Evolutionary conservation across 495 filamentous ascomycete species (phyloP), one percentile per base, ranked within the genome.

Genomic region (Staphylotrichum tortipilum): DNA sequence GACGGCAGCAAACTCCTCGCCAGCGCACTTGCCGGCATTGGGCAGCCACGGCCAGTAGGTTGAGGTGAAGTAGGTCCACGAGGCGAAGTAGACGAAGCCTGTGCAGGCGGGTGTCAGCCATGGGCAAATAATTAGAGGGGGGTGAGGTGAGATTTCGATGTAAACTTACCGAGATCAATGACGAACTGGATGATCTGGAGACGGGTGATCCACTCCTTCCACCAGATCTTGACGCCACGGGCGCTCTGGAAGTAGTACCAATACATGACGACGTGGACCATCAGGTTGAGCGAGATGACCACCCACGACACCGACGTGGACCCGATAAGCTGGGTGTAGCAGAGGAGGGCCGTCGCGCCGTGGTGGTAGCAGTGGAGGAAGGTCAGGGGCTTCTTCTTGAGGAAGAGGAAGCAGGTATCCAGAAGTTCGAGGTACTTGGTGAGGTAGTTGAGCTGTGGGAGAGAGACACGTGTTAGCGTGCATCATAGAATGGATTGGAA

Each of bases 1-100:
- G 65, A 96, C 87, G 22, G 92, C 92, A 44, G 92, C 92, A 62
- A 95, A 97, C 72, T 98, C 92, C 76, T 96, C 92, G 57, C 92
- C 92, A 14, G 92, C 89, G 63, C 92, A 98, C 53, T 80, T 73
- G 59, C 92, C 92, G 28, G 73, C 67, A 63, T 84, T 92, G 17
- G 91, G 91, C 54, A 92, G 73, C 73, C 78, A 83, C 11, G 76
- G 78, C 78, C 86, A 96, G 82, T 98, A 97, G 61, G 85, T 86
- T 47, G 82, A 88, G 60, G 86, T 82, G 80, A 94, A 92, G 75
- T 94, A 95, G 49, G 85, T 95, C 72, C 88, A 96, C 28, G 90
- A 92, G 47, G 92, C 92, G 55, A 88, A 94, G 76, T 95, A 96
- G 67, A 95, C 85, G 70, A 94, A 94, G 57, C 80, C 84, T 88